Percentiles rank a stretch among this genome's conserved stretches.
Evolutionary conservation across 73 alveolate species (phyloP).

Genomic region (Blepharisma stoltei): DNA sequence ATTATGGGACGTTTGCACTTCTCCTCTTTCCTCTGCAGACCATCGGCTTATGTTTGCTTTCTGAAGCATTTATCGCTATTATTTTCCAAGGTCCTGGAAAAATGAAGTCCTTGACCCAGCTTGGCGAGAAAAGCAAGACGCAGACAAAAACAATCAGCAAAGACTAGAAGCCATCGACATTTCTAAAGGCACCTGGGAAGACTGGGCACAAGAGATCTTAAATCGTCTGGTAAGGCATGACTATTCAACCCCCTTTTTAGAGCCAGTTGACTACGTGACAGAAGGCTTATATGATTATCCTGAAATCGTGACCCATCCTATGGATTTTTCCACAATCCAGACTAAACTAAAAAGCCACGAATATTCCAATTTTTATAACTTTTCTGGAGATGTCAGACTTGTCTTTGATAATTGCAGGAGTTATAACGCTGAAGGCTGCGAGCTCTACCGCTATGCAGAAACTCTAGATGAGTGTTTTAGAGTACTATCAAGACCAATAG

Average conservation of each 20-base stretch:
- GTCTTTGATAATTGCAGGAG: constrained; percentile 36
- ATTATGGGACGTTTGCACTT: constrained; percentile 22
- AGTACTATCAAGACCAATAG: neutral
- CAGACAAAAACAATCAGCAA: constrained; percentile 37
- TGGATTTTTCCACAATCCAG: constrained; percentile 47
- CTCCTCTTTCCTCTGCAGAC: neutral
- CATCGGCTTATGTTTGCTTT: neutral
- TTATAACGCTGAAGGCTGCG: constrained; percentile 44
- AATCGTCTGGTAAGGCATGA: constrained; percentile 49
- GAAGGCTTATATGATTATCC: constrained; percentile 32
- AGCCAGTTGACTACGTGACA: constrained; percentile 52
- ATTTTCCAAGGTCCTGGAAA: constrained; percentile 3
- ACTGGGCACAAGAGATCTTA: constrained; percentile 41
- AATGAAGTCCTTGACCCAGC: constrained; percentile 21
- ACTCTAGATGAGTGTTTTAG: constrained; percentile 32
- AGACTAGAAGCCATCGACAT: constrained; percentile 45
- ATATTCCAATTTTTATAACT: neutral
- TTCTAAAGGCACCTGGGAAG: constrained; percentile 37
- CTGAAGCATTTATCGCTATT: neutral
- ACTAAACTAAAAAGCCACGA: neutral
- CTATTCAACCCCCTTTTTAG: constrained; percentile 47
- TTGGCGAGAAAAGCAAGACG: constrained; percentile 31
- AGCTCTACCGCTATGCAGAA: constrained; percentile 34
- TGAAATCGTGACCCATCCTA: constrained; percentile 43
- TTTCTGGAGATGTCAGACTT: constrained; percentile 29